Evolutionary conservation across 2,329 filamentous ascomycete species (phyloP).

Genomic region (Colletotrichum destructivum): DNA sequence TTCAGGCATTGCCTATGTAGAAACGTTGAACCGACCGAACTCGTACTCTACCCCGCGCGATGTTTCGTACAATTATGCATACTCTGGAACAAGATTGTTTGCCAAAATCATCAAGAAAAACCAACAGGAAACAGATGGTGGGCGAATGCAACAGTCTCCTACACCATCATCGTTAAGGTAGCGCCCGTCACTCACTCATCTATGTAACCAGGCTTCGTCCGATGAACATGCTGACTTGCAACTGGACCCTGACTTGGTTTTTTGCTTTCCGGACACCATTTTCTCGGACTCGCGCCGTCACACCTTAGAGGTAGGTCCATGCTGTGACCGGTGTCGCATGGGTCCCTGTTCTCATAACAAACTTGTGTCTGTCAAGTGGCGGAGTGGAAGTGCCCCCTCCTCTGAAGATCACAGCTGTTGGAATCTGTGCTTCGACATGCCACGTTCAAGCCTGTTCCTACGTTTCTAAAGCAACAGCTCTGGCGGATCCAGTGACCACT

Average conservation of each 20-base stretch:
- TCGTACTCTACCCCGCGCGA: background rate
- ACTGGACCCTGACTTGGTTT: background rate
- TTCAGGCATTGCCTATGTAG: background rate
- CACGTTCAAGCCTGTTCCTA: constrained; percentile 16
- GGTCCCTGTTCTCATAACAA: constrained; percentile 9
- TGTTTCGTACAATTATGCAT: background rate
- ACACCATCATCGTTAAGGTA: background rate
- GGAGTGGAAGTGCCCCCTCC: background rate
- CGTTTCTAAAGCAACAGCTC: background rate
- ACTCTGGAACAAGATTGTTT: background rate
- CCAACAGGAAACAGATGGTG: background rate
- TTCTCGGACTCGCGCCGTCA: constrained; percentile 15
- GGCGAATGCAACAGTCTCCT: constrained; percentile 1
- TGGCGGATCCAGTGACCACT: background rate
- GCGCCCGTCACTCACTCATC: background rate
- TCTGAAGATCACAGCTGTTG: background rate
- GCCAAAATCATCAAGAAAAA: background rate
- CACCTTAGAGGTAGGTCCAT: constrained; percentile 29
- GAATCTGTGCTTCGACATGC: background rate
- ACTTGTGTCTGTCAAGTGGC: constrained; percentile 1
- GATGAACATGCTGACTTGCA: constrained; percentile 22
- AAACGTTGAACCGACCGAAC: background rate
- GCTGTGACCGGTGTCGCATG: background rate
- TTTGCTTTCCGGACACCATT: constrained; percentile 7
- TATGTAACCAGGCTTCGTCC: constrained; percentile 10